Evolutionary conservation across 805 yeast species (phyloP), one percentile per base, ranked within the genome.

Genomic region (Candida parachauliodes): DNA sequence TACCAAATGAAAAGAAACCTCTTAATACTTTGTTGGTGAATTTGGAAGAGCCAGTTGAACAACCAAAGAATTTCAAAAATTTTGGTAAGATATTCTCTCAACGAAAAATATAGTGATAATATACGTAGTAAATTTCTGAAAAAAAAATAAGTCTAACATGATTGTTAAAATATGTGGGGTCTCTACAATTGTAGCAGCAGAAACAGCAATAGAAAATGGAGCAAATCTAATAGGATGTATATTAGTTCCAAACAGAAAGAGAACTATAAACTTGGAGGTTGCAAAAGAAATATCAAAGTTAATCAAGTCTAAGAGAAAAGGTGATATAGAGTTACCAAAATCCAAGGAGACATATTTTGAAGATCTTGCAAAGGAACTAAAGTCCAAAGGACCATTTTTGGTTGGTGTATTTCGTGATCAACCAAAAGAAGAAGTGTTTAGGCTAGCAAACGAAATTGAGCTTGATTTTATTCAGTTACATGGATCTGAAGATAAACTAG

Each of bases 391-490:
- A 0, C 93, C 93, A 0, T 76, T 68, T 47, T 57, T 84, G 2
- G 96, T 88, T 2, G 98, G 98, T 1, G 98, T 91, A 3, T 88
- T 91, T 63, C 69, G 89, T 42, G 87, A 93, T 55, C 97, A 89
- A 57, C 51, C 81, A 0, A 50, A 83, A 3, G 80, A 74, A 2
- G 83, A 81, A 10, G 83, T 91, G 1, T 54, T 68, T 28, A 40
- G 47, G 8, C 49, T 72, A 2, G 70, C 72, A 0, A 45, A 53
- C 2, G 71, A 68, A 6, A 57, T 81, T 11, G 62, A 64, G 1
- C 54, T 88, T 3, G 98, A 93, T 57, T 63, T 87, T 18, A 83
- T 93, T 1, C 98, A 93, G 55, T 61, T 93, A 9, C 98, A 93
- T 57, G 98, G 98, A 1, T 55, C 52, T 30, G 74, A 68, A 41